A percentile compares a stretch with the other conserved stretches of the same genome.
phyloP scores from a whole-genome alignment of 2,329 filamentous ascomycete genomes.

The Harringtonia lauricola region DNA sequence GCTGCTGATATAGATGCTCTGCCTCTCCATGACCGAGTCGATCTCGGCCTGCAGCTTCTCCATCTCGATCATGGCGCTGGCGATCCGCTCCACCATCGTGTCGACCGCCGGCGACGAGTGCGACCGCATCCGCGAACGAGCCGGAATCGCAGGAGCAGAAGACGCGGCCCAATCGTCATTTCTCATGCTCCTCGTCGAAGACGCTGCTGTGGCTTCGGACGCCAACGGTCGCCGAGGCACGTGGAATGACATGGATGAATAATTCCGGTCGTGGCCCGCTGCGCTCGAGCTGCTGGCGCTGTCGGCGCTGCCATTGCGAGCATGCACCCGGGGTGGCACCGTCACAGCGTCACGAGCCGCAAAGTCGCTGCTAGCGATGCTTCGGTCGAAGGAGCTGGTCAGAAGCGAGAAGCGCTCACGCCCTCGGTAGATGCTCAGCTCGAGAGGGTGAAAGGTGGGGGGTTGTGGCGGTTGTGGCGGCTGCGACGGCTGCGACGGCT shows the following conservation, averaged over 20 bases:
- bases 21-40: slow-evolving; percentile 47
- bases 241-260: slow-evolving; percentile 45
- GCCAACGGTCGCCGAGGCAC: slow-evolving; percentile 35
- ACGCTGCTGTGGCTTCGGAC: background rate
- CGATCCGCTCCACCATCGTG: slow-evolving; percentile 42
- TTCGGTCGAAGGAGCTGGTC: slow-evolving; percentile 36
- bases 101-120: slow-evolving; percentile 37
- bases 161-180: no score
- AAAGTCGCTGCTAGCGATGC: no score
- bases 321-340: slow-evolving; percentile 28
- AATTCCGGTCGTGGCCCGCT: slow-evolving; percentile 28
- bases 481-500: background rate
- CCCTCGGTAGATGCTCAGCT: slow-evolving; percentile 41
- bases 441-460: slow-evolving; percentile 29
- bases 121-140: slow-evolving; percentile 32
- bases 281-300: slow-evolving; percentile 23
- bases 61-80: slow-evolving; percentile 45
- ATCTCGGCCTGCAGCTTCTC: slow-evolving; percentile 49
- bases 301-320: slow-evolving; percentile 22
- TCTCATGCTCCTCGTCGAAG: background rate
- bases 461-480: background rate
- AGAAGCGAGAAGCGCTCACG: slow-evolving; percentile 42
- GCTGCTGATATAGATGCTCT: slow-evolving; percentile 44
- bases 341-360: slow-evolving; percentile 14
- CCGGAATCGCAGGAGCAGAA: slow-evolving; percentile 27